These are phyloP conservation scores for Spiraea crenata DNA, from an alignment of 331 rosid genomes.

Conservation along the genomic window DNA sequence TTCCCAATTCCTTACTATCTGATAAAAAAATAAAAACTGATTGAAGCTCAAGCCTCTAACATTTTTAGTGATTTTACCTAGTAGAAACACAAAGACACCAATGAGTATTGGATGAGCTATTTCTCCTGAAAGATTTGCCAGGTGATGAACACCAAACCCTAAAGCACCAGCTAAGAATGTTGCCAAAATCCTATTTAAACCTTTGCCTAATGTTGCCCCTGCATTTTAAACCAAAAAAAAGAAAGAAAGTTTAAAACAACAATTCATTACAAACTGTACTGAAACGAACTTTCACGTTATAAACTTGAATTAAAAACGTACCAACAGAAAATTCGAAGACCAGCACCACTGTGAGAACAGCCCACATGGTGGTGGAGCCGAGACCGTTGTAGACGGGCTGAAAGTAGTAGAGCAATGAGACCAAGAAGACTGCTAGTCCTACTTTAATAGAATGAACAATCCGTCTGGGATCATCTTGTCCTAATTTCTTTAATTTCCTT, in stretches of 20 bases:
- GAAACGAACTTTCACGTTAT: background rate
- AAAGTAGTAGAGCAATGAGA: conserved; percentile 40
- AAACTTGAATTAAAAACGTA: background rate
- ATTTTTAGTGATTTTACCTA: conserved; percentile 22
- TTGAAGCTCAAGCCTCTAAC: background rate
- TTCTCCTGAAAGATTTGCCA: conserved; percentile 34
- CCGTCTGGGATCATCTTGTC: conserved; percentile 57
- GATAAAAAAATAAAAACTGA: background rate
- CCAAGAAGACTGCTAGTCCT: conserved; percentile 42
- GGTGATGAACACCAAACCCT: conserved; percentile 36
- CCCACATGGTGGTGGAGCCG: conserved; percentile 51
- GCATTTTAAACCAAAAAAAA: background rate
- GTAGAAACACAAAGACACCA: conserved; percentile 21
- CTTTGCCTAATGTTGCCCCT: conserved; percentile 58
- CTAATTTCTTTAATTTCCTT: conserved; percentile 35
- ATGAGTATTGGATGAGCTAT: conserved; percentile 26
- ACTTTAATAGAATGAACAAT: conserved; percentile 48
- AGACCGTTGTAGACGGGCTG: conserved; percentile 38
- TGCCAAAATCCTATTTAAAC: conserved; percentile 51
- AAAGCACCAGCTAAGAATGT: conserved; percentile 45
- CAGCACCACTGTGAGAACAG: conserved; percentile 44
- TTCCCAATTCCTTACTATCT: background rate
- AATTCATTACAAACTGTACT: too few relatives aligned
- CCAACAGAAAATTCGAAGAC: conserved; percentile 58
- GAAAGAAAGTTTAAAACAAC: background rate